Evolutionary conservation across 805 yeast genomes (phyloP), one percentile per base, ranked within the genome.

Genomic region (Lipomyces lipofer): DNA sequence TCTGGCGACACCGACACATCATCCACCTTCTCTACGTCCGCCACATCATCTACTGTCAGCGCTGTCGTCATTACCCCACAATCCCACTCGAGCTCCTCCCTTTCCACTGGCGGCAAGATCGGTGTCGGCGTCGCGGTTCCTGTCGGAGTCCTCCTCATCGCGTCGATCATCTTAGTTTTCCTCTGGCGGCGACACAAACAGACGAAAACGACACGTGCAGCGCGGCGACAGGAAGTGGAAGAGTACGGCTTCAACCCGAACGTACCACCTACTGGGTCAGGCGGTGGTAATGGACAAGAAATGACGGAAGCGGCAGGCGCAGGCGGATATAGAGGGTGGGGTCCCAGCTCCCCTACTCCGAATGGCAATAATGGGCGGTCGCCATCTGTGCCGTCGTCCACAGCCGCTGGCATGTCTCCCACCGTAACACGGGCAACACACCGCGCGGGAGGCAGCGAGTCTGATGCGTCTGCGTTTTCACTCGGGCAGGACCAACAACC

Each of bases 51-150:
- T 10, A 9, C 33, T 22, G 39, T 33, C 12, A 12, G 28, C n/a
- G 13, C 36, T 15, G 43, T 49, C 13, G 47, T 15, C 19, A 22
- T 24, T 9, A 33, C 40, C 4, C 25, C 21, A 19, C 15, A 15
- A 10, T 12, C 15, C 8, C 24, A 21, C 13, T 42, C 51, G 15
- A 12, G 30, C 29, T 56, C 60, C 4, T 35, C 54, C 3, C 43
- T 57, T 6, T 52, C 60, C 12, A 50, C 60, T n/a, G 61, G 61
- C 13, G 56, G 58, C 15, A 57, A 57, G 25, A 39, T 57, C 15
- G 61, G 59, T 15, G 32, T 57, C 30, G 61, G 61, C 13, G 56
- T 57, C 24, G 61, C 56, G 30, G 59, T 57, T 4, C 51, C 59
- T 6, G 42, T 57, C 6, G 61, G 60, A 25, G 61, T 54, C 2